Conservation (phyloP, 169 alveolate genomes). For the Babesia caballi region DNA sequence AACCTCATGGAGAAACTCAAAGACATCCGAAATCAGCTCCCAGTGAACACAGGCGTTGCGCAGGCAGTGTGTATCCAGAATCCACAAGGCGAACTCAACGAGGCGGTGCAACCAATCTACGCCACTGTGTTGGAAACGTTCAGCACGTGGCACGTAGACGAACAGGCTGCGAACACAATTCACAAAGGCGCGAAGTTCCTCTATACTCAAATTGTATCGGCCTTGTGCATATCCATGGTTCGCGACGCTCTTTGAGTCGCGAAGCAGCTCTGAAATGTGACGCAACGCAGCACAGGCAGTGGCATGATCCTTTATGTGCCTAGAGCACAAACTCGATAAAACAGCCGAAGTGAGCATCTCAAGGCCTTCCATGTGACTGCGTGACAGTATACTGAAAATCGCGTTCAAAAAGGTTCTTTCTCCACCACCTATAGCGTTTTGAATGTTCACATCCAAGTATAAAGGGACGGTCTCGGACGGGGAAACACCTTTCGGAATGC, state of each 20-base stretch:
- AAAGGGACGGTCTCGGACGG: not conserved
- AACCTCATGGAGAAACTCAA: slow-evolving; percentile 37
- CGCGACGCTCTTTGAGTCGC: slow-evolving; percentile 1
- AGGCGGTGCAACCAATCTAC: slow-evolving; percentile 40
- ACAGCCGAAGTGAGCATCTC: slow-evolving; percentile 39
- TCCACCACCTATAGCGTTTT: slow-evolving; percentile 4
- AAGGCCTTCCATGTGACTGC: slow-evolving; percentile 23
- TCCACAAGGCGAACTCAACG: slow-evolving; percentile 29
- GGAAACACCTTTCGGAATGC: slow-evolving; percentile 1
- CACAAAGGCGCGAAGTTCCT: slow-evolving; percentile 21
- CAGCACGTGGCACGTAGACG: slow-evolving; percentile 26
- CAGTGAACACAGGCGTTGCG: slow-evolving; percentile 31
- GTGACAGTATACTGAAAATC: slow-evolving; percentile 51
- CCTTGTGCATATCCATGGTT: slow-evolving; percentile 1
- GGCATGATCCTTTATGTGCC: slow-evolving; percentile 15
- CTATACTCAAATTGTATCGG: slow-evolving; percentile 1
- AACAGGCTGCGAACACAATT: slow-evolving; percentile 12
- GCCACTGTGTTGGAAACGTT: slow-evolving; percentile 24
- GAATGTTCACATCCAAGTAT: slow-evolving; percentile 19
- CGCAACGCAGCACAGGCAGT: slow-evolving; percentile 25
- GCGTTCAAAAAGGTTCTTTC: slow-evolving; percentile 31
- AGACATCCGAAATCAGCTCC: slow-evolving; percentile 21
- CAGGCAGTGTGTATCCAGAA: slow-evolving; percentile 23
- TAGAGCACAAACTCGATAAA: slow-evolving; percentile 35
- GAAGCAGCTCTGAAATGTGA: slow-evolving; percentile 20